Percentiles rank a stretch among this genome's conserved stretches.
Conservation (phyloP, 2,329 filamentous ascomycete species). For the Biscogniauxia mediterranea region DNA sequence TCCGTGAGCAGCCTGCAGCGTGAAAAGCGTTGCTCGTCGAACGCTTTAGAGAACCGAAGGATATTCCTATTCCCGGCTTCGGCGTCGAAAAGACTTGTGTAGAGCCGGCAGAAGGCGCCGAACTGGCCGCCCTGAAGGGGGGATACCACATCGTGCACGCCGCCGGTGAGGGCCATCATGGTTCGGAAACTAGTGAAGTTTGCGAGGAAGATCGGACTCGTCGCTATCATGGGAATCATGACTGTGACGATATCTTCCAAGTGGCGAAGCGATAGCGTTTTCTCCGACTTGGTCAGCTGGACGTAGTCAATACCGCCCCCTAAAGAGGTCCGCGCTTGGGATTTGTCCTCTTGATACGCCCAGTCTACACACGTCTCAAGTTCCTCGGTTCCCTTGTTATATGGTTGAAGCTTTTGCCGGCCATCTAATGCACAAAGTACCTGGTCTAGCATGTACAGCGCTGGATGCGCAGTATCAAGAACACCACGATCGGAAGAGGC, state of each 20-base stretch:
- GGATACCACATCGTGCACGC: background rate
- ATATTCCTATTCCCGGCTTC: background rate
- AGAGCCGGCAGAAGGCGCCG: background rate
- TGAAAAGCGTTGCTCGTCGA: background rate
- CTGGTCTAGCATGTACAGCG: background rate
- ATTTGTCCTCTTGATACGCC: background rate
- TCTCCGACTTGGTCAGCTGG: background rate
- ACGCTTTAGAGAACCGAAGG: background rate
- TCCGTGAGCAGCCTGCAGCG: background rate
- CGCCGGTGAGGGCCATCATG: constrained; percentile 7
- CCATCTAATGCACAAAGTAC: background rate
- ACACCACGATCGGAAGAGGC: background rate
- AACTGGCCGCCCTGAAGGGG: background rate
- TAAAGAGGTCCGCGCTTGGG: background rate
- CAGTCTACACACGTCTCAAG: background rate
- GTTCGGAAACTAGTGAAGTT: constrained; percentile 10
- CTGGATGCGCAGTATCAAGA: background rate
- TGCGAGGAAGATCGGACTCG: constrained; percentile 11
- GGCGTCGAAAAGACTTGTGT: background rate
- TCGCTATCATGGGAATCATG: constrained; percentile 14
- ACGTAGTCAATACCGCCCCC: background rate
- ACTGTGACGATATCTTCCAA: constrained; percentile 7
- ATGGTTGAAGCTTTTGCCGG: background rate
- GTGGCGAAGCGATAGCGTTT: background rate
- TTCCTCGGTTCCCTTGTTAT: background rate